Evolutionary conservation across 2,329 filamentous ascomycete genomes (phyloP).

Genomic region (Cercospora sp.): DNA sequence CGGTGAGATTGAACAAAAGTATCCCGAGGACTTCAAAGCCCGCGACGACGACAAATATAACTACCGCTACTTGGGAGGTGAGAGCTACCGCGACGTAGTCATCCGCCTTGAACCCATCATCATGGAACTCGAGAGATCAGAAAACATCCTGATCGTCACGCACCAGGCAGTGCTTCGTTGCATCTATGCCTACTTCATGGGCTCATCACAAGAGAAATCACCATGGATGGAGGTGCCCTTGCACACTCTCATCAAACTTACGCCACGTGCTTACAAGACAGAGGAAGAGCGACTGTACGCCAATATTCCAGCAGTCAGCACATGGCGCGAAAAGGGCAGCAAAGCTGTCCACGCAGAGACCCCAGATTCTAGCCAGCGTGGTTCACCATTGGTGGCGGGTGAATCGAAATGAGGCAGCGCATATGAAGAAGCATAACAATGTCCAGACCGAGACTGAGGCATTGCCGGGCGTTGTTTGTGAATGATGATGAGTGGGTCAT

Average conservation of each 20-base stretch:
- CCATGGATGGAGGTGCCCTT: constrained; percentile 99
- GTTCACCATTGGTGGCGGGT: constrained; percentile 24
- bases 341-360: constrained; percentile 76
- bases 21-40: constrained; percentile 91
- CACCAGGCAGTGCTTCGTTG: constrained; percentile 95
- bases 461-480: not conserved
- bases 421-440: not conserved
- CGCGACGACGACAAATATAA: constrained; percentile 99
- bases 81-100: constrained; percentile 94
- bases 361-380: constrained; percentile 23
- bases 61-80: constrained; percentile 95
- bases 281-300: constrained; percentile 85
- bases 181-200: constrained; percentile 99
- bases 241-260: constrained; percentile 94
- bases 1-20: constrained; percentile 86
- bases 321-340: constrained; percentile 91
- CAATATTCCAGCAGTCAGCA: constrained; percentile 92
- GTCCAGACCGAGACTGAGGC: not conserved
- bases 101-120: constrained; percentile 98
- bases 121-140: constrained; percentile 95
- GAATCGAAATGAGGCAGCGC: constrained; percentile 8
- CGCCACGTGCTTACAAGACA: constrained; percentile 89
- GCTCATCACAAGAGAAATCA: constrained; percentile 85
- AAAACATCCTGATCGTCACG: constrained; percentile 97
- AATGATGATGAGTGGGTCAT: not conserved